A percentile compares a stretch with the other conserved stretches of the same genome.
Evolutionary conservation across 2,329 filamentous ascomycete species (phyloP).

Genomic region (Tolypocladium pustulatum): DNA sequence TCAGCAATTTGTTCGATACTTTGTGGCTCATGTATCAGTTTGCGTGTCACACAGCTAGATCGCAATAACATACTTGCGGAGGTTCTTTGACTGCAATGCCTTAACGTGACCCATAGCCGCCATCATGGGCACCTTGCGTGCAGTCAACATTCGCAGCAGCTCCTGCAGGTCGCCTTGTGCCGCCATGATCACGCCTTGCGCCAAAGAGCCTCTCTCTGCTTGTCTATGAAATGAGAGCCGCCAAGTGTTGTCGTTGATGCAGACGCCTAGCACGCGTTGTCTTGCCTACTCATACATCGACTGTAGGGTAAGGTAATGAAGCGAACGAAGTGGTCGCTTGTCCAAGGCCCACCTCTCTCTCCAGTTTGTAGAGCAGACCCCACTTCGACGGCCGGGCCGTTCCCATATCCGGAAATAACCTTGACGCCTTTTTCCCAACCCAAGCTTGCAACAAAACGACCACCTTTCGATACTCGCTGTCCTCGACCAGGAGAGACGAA

Average conservation of each 20-base stretch:
- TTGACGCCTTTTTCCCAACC: neutral
- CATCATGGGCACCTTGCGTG: conserved; percentile 48
- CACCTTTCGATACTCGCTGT: neutral
- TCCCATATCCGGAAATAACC: conserved; percentile 3
- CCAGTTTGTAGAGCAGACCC: neutral
- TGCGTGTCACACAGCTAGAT: no score
- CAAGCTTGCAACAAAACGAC: neutral
- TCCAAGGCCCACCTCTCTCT: neutral
- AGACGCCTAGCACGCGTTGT: neutral
- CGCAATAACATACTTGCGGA: conserved; percentile 37
- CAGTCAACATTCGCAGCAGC: conserved; percentile 48
- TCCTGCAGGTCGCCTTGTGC: conserved; percentile 50
- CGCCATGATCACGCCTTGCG: conserved; percentile 29
- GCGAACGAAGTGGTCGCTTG: neutral
- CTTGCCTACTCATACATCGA: neutral
- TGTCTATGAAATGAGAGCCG: neutral
- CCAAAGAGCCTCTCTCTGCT: neutral
- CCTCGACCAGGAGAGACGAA: neutral
- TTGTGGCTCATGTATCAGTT: neutral
- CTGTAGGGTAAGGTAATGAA: neutral
- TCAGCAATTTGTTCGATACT: conserved; percentile 47
- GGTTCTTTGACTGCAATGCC: conserved; percentile 41
- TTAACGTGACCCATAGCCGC: conserved; percentile 49
- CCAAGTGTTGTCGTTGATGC: neutral
- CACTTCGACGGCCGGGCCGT: conserved; percentile 9